phyloP scores from a whole-genome alignment of 495 filamentous ascomycete species.

The Aspergillus bridgeri region DNA sequence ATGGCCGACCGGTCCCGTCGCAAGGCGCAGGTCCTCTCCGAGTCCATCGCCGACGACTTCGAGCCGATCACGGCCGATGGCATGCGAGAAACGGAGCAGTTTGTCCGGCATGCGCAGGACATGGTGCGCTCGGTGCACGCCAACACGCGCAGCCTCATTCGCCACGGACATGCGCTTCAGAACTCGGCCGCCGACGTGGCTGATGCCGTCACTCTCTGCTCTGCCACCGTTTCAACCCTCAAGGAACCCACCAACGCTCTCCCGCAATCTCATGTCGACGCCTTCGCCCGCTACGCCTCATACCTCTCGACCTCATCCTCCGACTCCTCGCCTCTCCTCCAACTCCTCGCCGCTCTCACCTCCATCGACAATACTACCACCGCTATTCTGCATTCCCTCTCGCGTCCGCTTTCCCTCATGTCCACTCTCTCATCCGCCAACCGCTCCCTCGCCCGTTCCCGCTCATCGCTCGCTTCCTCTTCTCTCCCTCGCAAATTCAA shows the following conservation, averaged over 20 bases:
- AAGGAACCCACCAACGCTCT: constrained; percentile 50
- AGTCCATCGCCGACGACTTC: constrained; percentile 84
- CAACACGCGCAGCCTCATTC: constrained; percentile 74
- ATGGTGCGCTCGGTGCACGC: constrained; percentile 79
- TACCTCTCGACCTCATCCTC: constrained; percentile 65
- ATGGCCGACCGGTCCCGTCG: constrained; percentile 83
- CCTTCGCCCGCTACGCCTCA: constrained; percentile 68
- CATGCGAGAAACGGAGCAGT: constrained; percentile 87
- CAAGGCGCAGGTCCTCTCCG: constrained; percentile 77
- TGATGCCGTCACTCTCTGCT: constrained; percentile 61
- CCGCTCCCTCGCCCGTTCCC: constrained; percentile 68
- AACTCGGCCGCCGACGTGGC: constrained; percentile 56
- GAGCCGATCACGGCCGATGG: constrained; percentile 68
- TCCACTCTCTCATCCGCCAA: constrained; percentile 60
- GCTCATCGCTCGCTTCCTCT: constrained; percentile 59
- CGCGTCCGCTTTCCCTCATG: constrained; percentile 77
- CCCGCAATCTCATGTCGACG: constrained; percentile 61
- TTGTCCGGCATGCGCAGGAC: constrained; percentile 83
- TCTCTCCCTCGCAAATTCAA: constrained; percentile 51
- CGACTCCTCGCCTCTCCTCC: constrained; percentile 61
- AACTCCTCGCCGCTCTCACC: constrained; percentile 71
- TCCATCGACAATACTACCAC: constrained; percentile 73
- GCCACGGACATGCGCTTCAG: constrained; percentile 40
- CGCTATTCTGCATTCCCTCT: constrained; percentile 75
- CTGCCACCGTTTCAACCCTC: constrained; percentile 49